These are phyloP conservation scores for Alternaria arbusti DNA, from an alignment of 2,329 filamentous ascomycete genomes.

Conservation along the genomic window DNA sequence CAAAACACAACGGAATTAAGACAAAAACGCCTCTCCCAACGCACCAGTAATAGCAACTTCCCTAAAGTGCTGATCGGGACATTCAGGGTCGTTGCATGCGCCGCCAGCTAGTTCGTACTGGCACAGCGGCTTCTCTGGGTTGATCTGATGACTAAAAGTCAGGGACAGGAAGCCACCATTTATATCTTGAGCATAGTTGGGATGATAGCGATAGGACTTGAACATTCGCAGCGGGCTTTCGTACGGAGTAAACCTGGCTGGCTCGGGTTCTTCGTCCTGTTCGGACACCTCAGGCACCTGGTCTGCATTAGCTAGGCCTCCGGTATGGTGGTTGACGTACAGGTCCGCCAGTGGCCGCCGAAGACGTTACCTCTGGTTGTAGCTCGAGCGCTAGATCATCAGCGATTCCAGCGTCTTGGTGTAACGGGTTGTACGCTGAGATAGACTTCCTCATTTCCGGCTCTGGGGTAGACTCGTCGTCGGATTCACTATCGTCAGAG, in stretches of 20 bases:
- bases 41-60: conserved; percentile 76
- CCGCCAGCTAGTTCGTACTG: conserved; percentile 74
- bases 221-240: conserved; percentile 83
- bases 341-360: conserved; percentile 12
- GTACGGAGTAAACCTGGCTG: conserved; percentile 67
- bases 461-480: conserved; percentile 24
- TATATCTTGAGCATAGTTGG: conserved; percentile 72
- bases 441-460: conserved; percentile 14
- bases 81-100: conserved; percentile 75
- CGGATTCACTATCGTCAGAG: conserved; percentile 32
- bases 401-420: conserved; percentile 30
- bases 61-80: conserved; percentile 81
- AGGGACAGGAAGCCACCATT: conserved; percentile 82
- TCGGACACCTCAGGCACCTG: conserved; percentile 19
- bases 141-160: conserved; percentile 92
- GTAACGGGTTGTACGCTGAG: conserved; percentile 14
- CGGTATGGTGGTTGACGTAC: conserved; percentile 25
- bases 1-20: conserved; percentile 18
- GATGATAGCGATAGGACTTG: conserved; percentile 89
- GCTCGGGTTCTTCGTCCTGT: conserved; percentile 21
- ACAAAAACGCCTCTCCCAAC: conserved; percentile 51
- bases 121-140: conserved; percentile 76
- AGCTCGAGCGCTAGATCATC: conserved; percentile 51
- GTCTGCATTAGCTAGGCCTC: conserved; percentile 22
- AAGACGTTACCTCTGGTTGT: conserved; percentile 31